These are phyloP conservation scores for Aspergillus candidus DNA, from an alignment of 2,329 filamentous ascomycete species.

Conservation along the genomic window DNA sequence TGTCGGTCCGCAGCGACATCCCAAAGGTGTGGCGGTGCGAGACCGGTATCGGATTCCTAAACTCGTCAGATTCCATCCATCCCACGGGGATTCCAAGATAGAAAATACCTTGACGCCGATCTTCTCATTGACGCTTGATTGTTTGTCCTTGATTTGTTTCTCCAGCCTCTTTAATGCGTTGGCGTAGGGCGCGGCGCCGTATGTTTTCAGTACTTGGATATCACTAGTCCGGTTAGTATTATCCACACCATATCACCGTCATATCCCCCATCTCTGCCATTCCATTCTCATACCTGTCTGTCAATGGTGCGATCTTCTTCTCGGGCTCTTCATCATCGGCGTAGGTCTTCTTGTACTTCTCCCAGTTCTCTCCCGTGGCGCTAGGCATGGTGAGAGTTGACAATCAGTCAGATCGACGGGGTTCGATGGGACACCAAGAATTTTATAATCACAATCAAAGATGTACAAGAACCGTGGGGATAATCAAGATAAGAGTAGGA, in stretches of 20 bases:
- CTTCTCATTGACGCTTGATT: constrained; percentile 97
- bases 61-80: constrained; percentile 22
- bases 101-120: constrained; percentile 57
- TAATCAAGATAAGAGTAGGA: background rate
- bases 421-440: background rate
- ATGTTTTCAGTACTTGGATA: constrained; percentile 98
- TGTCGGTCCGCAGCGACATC: constrained; percentile 96
- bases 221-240: constrained; percentile 56
- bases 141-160: constrained; percentile 99
- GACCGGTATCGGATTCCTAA: constrained; percentile 94
- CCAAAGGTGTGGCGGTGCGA: constrained; percentile 97
- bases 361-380: constrained; percentile 90
- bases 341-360: constrained; percentile 97
- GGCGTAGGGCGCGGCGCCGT: constrained; percentile 93
- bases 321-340: constrained; percentile 95
- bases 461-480: background rate
- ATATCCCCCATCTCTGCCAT: background rate
- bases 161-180: constrained; percentile 93
- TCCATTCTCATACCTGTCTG: constrained; percentile 70
- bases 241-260: background rate
- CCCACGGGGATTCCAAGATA: background rate
- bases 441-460: background rate
- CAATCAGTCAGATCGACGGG: constrained; percentile 1
- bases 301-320: constrained; percentile 98
- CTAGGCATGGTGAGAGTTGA: constrained; percentile 64